Conservation (phyloP, 2,329 filamentous ascomycete species). For the Xylaria sp. region DNA sequence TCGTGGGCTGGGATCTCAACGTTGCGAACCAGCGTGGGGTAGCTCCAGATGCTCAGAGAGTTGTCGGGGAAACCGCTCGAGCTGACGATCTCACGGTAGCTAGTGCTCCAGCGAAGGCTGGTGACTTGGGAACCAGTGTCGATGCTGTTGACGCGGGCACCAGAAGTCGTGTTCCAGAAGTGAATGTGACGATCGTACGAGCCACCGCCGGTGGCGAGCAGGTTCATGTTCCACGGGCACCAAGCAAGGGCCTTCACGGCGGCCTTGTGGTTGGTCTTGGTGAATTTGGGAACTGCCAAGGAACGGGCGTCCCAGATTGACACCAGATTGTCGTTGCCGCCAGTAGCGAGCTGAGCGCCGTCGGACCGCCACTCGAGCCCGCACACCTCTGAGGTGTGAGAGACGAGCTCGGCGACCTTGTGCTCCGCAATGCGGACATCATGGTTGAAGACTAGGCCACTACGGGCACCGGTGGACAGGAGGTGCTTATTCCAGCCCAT, state of each 20-base stretch:
- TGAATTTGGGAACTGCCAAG: conserved; percentile 94
- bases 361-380: conserved; percentile 98
- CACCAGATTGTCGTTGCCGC: conserved; percentile 98
- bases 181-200: conserved; percentile 98
- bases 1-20: conserved; percentile 98
- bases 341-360: conserved; percentile 94
- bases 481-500: conserved; percentile 99
- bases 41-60: conserved; percentile 98
- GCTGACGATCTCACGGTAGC: conserved; percentile 98
- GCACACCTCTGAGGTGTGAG: conserved; percentile 97
- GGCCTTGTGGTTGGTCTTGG: conserved; percentile 99
- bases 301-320: conserved; percentile 99
- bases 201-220: conserved; percentile 94
- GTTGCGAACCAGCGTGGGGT: conserved; percentile 95
- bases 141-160: conserved; percentile 98
- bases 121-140: conserved; percentile 98
- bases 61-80: conserved; percentile 99
- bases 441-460: conserved; percentile 96
- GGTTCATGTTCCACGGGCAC: conserved; percentile 99
- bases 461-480: conserved; percentile 92
- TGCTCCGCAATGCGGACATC: conserved; percentile 97
- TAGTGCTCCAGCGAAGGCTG: conserved; percentile 93
- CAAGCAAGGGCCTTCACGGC: conserved; percentile 98
- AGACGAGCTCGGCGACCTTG: conserved; percentile 97
- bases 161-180: conserved; percentile 99